These are phyloP conservation scores for Dioscorea dumetorum DNA, from an alignment of 106 monocot species.

Conservation along the genomic window DNA sequence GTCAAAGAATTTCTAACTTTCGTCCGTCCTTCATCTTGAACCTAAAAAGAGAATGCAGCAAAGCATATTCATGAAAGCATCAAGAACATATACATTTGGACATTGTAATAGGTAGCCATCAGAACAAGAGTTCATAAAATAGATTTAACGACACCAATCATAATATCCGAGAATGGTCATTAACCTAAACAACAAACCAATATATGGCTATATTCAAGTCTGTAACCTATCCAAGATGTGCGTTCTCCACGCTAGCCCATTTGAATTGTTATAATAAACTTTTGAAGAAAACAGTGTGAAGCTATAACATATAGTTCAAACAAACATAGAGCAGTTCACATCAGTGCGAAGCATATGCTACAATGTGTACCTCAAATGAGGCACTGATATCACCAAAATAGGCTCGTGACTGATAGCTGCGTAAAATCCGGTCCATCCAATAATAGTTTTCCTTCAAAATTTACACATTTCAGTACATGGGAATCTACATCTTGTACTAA, in stretches of 20 bases:
- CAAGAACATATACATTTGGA: background rate
- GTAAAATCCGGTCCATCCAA: slow-evolving; percentile 91
- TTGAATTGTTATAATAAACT: background rate
- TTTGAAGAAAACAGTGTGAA: background rate
- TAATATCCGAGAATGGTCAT: background rate
- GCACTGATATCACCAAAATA: slow-evolving; percentile 76
- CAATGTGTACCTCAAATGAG: slow-evolving; percentile 60
- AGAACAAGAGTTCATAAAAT: background rate
- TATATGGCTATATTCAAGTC: background rate
- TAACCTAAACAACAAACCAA: background rate
- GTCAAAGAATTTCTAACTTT: slow-evolving; percentile 65
- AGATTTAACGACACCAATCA: background rate
- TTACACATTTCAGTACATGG: background rate
- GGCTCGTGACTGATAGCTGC: slow-evolving; percentile 84
- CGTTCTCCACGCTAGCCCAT: background rate
- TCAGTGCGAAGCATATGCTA: background rate
- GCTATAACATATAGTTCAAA: background rate
- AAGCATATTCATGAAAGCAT: background rate
- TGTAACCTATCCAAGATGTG: background rate
- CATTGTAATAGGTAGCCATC: background rate
- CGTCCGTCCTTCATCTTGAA: slow-evolving; percentile 81
- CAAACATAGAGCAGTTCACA: too few species aligned
- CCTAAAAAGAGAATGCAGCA: slow-evolving; percentile 19
- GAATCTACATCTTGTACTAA: slow-evolving; percentile 1
- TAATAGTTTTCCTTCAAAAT: slow-evolving; percentile 87